Evolutionary conservation across 2,329 filamentous ascomycete species (phyloP).

Genomic region (Trichoderma guizhouense): DNA sequence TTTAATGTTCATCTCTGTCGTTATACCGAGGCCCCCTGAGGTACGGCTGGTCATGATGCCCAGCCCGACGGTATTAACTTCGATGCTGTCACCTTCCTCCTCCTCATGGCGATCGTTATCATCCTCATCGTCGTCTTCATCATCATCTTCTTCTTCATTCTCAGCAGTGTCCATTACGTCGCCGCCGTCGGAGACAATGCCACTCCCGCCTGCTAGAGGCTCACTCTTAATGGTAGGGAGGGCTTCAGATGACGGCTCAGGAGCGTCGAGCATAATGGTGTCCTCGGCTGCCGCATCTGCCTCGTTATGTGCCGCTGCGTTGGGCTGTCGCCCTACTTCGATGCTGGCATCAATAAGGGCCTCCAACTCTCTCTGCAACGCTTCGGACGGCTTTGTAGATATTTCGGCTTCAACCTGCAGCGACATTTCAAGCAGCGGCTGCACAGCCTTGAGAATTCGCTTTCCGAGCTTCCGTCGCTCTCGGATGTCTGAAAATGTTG

Average conservation of each 20-base stretch:
- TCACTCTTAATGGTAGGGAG: conserved; percentile 38
- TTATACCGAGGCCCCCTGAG: conserved; percentile 20
- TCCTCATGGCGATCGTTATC: conserved; percentile 35
- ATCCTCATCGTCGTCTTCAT: conserved; percentile 40
- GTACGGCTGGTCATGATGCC: conserved; percentile 25
- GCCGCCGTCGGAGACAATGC: conserved; percentile 25
- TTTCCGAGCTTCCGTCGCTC: conserved; percentile 84
- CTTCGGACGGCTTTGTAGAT: conserved; percentile 65
- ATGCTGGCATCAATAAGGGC: conserved; percentile 66
- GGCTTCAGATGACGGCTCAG: conserved; percentile 43
- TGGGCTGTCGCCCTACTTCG: conserved; percentile 47
- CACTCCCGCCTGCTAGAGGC: conserved; percentile 10
- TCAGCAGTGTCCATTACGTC: conserved; percentile 38
- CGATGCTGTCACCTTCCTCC: conserved; percentile 41
- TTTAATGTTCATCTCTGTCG: conserved; percentile 28
- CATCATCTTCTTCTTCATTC: conserved; percentile 40
- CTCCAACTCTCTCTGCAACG: conserved; percentile 70
- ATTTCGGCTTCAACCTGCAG: conserved; percentile 79
- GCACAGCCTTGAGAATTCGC: conserved; percentile 79
- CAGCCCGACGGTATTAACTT: conserved; percentile 44
- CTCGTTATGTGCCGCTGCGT: conserved; percentile 35
- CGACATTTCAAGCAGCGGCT: conserved; percentile 73
- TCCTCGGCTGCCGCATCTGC: conserved; percentile 41
- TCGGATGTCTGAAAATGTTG: conserved; percentile 64
- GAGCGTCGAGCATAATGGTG: conserved; percentile 52